A percentile compares a stretch with the other conserved stretches of the same genome.
These are phyloP conservation scores for Excoecaria agallocha DNA, from an alignment of 345 rosid genomes.

Conservation along the genomic window DNA sequence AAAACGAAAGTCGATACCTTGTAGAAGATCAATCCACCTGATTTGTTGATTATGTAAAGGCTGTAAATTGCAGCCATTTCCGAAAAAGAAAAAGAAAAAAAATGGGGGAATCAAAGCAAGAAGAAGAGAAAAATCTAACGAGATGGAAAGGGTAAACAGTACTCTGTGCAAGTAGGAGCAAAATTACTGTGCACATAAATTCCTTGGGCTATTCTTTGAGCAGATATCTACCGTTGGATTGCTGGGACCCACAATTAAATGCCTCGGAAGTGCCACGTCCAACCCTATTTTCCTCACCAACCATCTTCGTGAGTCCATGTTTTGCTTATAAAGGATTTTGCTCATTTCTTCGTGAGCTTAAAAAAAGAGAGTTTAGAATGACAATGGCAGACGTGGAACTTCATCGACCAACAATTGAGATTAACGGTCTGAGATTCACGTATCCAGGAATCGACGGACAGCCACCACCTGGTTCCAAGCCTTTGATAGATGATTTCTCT, in stretches of 20 bases:
- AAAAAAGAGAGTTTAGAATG: no score
- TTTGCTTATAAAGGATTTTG: background rate
- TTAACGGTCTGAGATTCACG: slow-evolving; percentile 78
- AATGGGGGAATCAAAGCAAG: background rate
- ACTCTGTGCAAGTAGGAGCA: no score
- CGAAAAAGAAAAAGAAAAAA: no score
- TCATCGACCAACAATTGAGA: slow-evolving; percentile 50
- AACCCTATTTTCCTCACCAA: background rate
- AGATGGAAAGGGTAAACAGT: background rate
- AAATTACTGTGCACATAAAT: no score
- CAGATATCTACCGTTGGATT: background rate
- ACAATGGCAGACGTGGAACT: slow-evolving; percentile 36
- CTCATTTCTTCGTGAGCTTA: no score
- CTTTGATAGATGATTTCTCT: slow-evolving; percentile 67
- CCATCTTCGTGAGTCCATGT: background rate
- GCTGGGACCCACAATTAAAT: background rate
- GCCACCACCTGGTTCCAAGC: slow-evolving; percentile 80
- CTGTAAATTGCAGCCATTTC: slow-evolving; percentile 58
- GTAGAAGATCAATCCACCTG: slow-evolving; percentile 39
- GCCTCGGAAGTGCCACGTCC: background rate
- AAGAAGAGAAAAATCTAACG: background rate
- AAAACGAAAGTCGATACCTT: slow-evolving; percentile 45
- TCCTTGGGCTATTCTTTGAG: no score
- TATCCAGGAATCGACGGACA: slow-evolving; percentile 96
- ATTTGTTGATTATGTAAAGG: slow-evolving; percentile 27